phyloP scores from a whole-genome alignment of 768 basidiomycete species.

The Bullera alba region DNA sequence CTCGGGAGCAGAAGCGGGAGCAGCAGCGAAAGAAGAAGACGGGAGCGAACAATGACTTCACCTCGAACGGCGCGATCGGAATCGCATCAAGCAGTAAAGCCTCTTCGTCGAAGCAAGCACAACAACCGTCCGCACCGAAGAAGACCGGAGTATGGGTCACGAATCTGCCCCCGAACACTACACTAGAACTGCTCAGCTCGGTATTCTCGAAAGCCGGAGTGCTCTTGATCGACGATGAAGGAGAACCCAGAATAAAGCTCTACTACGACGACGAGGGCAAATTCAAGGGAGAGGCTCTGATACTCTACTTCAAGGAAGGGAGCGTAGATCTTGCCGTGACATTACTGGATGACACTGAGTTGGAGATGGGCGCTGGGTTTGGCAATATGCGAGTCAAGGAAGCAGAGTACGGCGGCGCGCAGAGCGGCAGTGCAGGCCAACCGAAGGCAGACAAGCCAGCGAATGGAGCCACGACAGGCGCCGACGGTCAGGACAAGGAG shows the following conservation, averaged over 20 bases:
- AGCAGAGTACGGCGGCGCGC: conserved; percentile 38
- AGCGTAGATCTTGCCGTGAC: conserved; percentile 78
- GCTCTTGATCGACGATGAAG: conserved; percentile 85
- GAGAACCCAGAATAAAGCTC: conserved; percentile 88
- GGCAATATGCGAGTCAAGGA: conserved; percentile 44
- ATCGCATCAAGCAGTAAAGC: conserved; percentile 55
- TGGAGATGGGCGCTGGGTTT: conserved; percentile 70
- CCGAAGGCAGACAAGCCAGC: conserved; percentile 41
- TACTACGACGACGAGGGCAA: conserved; percentile 79
- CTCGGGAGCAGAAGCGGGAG: conserved; percentile 41
- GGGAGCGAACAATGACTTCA: conserved; percentile 50
- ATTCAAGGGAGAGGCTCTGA: conserved; percentile 89
- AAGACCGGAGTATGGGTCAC: conserved; percentile 91
- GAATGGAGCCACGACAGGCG: conserved; percentile 64
- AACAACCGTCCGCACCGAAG: conserved; percentile 59
- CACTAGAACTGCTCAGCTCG: conserved; percentile 64
- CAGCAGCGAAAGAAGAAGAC: conserved; percentile 56
- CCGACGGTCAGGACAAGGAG: conserved; percentile 52
- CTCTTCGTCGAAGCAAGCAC: conserved; percentile 49
- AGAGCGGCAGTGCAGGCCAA: conserved; percentile 6
- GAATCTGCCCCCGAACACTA: conserved; percentile 68
- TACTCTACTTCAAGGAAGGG: conserved; percentile 96
- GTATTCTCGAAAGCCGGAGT: conserved; percentile 90
- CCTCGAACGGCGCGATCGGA: conserved; percentile 51
- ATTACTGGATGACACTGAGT: conserved; percentile 84